Evolutionary conservation across 129 eudicot genomes (phyloP).

Genomic region (Flaveria trinervia): DNA sequence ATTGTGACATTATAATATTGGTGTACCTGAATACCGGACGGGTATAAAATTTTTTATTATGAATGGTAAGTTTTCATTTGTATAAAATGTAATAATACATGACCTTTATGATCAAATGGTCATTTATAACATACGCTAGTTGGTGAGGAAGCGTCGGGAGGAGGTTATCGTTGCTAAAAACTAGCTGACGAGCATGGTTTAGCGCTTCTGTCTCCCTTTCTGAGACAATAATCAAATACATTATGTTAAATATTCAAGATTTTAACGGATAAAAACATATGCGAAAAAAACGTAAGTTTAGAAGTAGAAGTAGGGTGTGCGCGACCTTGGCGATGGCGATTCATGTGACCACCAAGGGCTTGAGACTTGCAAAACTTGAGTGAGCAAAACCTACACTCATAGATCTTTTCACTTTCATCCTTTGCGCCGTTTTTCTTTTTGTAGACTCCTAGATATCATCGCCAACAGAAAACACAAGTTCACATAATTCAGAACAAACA

Average conservation of each 20-base stretch:
- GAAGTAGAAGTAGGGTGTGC: not conserved
- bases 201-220: conserved; percentile 98
- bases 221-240: conserved; percentile 27
- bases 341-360: conserved; percentile 99
- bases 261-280: too few relatives aligned
- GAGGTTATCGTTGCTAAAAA: conserved; percentile 56
- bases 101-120: too few relatives aligned
- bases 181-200: conserved; percentile 93
- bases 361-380: conserved; percentile 98
- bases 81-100: not conserved
- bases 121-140: conserved; percentile 45
- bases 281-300: not conserved
- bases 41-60: too few relatives aligned
- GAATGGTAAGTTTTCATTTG: too few relatives aligned
- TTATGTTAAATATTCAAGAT: conserved; percentile 1
- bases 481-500: conserved; percentile 18
- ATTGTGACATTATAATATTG: too few relatives aligned
- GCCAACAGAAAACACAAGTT: conserved; percentile 16
- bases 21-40: too few relatives aligned
- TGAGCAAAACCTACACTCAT: conserved; percentile 97
- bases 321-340: conserved; percentile 98
- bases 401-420: conserved; percentile 74
- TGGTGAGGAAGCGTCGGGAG: conserved; percentile 42
- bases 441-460: conserved; percentile 33
- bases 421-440: conserved; percentile 67